These are phyloP conservation scores for Cryptosporidium bovis DNA, from an alignment of 169 alveolate species.

Conservation along the genomic window DNA sequence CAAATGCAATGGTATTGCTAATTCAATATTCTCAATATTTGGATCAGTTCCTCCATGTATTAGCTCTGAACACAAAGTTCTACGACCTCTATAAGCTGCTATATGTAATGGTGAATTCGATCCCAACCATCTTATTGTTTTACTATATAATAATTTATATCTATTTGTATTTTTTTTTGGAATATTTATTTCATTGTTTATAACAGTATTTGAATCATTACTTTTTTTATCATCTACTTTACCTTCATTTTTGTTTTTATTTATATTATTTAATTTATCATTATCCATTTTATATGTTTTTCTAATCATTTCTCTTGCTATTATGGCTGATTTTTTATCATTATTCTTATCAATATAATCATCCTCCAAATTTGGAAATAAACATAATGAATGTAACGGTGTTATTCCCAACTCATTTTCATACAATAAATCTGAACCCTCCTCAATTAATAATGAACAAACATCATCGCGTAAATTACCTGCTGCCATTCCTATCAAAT, in stretches of 20 bases:
- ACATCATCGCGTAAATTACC: slow-evolving; percentile 57
- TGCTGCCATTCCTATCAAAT: slow-evolving; percentile 73
- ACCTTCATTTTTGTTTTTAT: not conserved
- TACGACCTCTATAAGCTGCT: slow-evolving; percentile 88
- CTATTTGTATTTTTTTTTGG: slow-evolving; percentile 44
- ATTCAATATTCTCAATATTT: slow-evolving; percentile 82
- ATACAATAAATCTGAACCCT: slow-evolving; percentile 64
- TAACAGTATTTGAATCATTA: not conserved
- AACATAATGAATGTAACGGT: slow-evolving; percentile 68
- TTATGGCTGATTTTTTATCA: slow-evolving; percentile 66
- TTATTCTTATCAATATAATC: slow-evolving; percentile 2
- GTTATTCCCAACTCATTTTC: slow-evolving; percentile 67
- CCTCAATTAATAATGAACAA: slow-evolving; percentile 53
- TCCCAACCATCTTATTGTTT: slow-evolving; percentile 83
- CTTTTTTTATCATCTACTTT: no score
- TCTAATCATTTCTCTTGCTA: slow-evolving; percentile 74
- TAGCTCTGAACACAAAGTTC: slow-evolving; percentile 82
- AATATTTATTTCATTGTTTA: not conserved
- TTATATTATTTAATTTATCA: not conserved
- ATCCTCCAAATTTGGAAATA: slow-evolving; percentile 35
- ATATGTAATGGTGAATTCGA: slow-evolving; percentile 85
- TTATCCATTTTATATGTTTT: slow-evolving; percentile 29
- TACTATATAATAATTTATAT: slow-evolving; percentile 79
- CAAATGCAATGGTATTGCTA: slow-evolving; percentile 89
- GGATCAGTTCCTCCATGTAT: slow-evolving; percentile 84